These are phyloP conservation scores for Usnea hakonensis DNA, from an alignment of 495 filamentous ascomycete genomes.

Conservation along the genomic window DNA sequence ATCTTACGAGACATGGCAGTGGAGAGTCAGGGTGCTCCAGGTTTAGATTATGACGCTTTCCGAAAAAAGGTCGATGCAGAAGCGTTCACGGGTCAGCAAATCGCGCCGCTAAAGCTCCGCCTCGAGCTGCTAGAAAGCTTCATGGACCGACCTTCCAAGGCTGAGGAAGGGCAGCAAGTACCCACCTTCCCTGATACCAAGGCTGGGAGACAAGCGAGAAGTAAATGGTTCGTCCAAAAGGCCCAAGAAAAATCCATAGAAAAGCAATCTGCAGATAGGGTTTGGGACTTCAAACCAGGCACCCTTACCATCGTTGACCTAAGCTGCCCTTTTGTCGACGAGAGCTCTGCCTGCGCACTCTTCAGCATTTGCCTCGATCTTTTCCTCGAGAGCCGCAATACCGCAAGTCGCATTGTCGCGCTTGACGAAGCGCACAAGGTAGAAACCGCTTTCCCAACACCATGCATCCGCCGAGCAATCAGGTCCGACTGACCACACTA, in stretches of 20 bases:
- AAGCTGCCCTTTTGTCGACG: slow-evolving; percentile 61
- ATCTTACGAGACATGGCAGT: slow-evolving; percentile 54
- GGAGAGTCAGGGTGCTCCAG: slow-evolving; percentile 23
- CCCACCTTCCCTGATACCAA: background rate
- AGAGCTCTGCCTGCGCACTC: slow-evolving; percentile 56
- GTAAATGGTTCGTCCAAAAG: background rate
- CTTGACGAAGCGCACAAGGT: slow-evolving; percentile 55
- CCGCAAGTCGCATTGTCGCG: slow-evolving; percentile 44
- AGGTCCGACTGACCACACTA: slow-evolving; percentile 15
- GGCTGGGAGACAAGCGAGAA: background rate
- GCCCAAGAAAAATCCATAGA: slow-evolving; percentile 11
- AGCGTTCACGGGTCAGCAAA: slow-evolving; percentile 29
- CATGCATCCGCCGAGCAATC: slow-evolving; percentile 6
- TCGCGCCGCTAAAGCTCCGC: slow-evolving; percentile 31
- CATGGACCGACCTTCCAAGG: slow-evolving; percentile 14
- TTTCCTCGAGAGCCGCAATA: slow-evolving; percentile 16
- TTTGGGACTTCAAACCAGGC: slow-evolving; percentile 37
- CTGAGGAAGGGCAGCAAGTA: background rate
- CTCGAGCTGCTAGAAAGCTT: slow-evolving; percentile 40
- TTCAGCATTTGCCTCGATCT: slow-evolving; percentile 56
- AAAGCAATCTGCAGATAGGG: slow-evolving; percentile 8
- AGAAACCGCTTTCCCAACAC: slow-evolving; percentile 1
- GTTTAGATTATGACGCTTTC: slow-evolving; percentile 51
- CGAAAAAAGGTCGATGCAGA: slow-evolving; percentile 4
- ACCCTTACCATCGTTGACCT: slow-evolving; percentile 67